A percentile compares a stretch with the other conserved stretches of the same genome.
These are phyloP conservation scores for Protea cynaroides DNA, from an alignment of 164 flowering plant species.

Conservation along the genomic window DNA sequence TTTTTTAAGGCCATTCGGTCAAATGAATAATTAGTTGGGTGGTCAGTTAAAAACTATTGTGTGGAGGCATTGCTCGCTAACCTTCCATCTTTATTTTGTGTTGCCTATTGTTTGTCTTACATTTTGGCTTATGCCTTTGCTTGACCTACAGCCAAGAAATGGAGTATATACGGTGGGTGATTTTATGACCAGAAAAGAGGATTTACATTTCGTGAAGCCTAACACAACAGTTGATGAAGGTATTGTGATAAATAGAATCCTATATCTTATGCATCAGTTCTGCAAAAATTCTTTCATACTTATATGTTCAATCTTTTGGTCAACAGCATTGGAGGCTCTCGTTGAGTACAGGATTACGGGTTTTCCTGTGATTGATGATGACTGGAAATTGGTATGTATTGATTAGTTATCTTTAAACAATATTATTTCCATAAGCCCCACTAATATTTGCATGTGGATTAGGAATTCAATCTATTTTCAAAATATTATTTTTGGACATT, in stretches of 20 bases:
- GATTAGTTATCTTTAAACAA: background rate
- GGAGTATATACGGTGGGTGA: conserved; percentile 83
- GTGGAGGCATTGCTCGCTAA: background rate
- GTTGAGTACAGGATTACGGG: conserved; percentile 90
- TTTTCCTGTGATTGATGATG: conserved; percentile 88
- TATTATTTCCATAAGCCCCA: background rate
- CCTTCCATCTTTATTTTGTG: background rate
- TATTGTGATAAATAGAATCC: conserved; percentile 17
- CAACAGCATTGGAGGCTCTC: conserved; percentile 71
- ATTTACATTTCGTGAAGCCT: conserved; percentile 71
- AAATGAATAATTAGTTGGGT: no score
- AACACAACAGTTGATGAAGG: conserved; percentile 93
- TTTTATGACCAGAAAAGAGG: conserved; percentile 81
- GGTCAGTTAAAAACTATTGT: background rate
- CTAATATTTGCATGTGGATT: background rate
- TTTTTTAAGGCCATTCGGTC: no score
- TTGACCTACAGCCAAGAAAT: conserved; percentile 45
- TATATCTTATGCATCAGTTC: background rate
- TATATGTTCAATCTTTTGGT: conserved; percentile 10
- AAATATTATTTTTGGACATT: background rate
- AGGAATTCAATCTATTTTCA: background rate
- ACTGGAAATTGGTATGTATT: conserved; percentile 77
- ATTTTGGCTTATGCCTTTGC: background rate
- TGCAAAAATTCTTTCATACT: conserved; percentile 3
- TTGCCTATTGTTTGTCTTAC: background rate